Percentiles rank a stretch among this genome's conserved stretches.
Evolutionary conservation across 331 rosid genomes (phyloP).

Genomic region (Telfairia occidentalis): DNA sequence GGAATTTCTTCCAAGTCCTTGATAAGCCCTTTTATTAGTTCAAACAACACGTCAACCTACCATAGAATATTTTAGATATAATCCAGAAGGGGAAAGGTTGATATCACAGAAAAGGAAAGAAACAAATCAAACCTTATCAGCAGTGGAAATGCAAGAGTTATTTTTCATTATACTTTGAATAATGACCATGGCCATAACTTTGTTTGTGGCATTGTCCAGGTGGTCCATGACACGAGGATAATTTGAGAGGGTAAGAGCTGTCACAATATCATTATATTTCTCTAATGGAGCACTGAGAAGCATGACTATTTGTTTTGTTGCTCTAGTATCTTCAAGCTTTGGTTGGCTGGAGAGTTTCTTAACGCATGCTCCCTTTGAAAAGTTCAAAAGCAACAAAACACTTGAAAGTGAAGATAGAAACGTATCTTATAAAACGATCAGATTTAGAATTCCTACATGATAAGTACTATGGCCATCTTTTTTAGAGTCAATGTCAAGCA

Average conservation of each 20-base stretch:
- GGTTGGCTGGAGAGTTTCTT: slow-evolving; percentile 25
- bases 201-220: slow-evolving; percentile 39
- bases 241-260: slow-evolving; percentile 40
- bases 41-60: slow-evolving; percentile 43
- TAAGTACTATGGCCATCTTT: neutral
- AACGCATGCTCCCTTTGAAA: slow-evolving; percentile 35
- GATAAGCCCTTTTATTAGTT: slow-evolving; percentile 39
- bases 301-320: slow-evolving; percentile 37
- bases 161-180: slow-evolving; percentile 43
- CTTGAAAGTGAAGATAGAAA: neutral
- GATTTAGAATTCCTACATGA: neutral
- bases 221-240: slow-evolving; percentile 43
- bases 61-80: slow-evolving; percentile 9
- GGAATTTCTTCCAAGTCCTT: slow-evolving; percentile 29
- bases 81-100: neutral
- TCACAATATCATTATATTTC: slow-evolving; percentile 37
- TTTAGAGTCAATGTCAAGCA: neutral
- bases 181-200: slow-evolving; percentile 42
- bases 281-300: slow-evolving; percentile 40
- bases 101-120: slow-evolving; percentile 11
- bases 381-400: neutral
- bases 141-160: slow-evolving; percentile 32
- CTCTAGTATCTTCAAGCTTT: slow-evolving; percentile 28
- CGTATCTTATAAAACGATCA: neutral
- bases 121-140: slow-evolving; percentile 33